These are phyloP conservation scores for Penicillium lagena DNA, from an alignment of 495 filamentous ascomycete genomes.

Conservation along the genomic window DNA sequence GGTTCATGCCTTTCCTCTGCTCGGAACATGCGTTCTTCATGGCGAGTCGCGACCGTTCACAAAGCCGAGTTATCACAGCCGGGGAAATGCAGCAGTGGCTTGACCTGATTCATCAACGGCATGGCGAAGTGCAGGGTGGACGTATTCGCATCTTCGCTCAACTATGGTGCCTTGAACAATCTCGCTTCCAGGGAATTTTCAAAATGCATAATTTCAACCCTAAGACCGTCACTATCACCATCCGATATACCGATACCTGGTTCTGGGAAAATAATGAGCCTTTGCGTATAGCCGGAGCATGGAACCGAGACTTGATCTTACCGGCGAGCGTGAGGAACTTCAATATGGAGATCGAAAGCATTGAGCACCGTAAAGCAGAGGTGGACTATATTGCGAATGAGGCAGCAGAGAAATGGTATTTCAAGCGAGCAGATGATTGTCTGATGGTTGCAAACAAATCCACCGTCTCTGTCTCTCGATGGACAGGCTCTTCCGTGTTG, in stretches of 20 bases:
- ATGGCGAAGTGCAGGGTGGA: conserved; percentile 4
- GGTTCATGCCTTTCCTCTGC: conserved; percentile 22
- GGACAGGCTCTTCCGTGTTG: conserved; percentile 22
- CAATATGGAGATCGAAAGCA: conserved; percentile 21
- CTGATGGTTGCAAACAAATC: conserved; percentile 6
- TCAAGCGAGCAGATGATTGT: conserved; percentile 13
- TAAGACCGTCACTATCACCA: conserved; percentile 14
- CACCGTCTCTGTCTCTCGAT: conserved; percentile 8
- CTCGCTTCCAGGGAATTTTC: conserved; percentile 10
- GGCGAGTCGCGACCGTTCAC: conserved; percentile 3
- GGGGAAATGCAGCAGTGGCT: conserved; percentile 5
- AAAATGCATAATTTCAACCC: conserved; percentile 11
- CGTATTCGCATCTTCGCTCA: conserved; percentile 14
- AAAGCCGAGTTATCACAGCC: not conserved
- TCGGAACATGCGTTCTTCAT: conserved; percentile 22
- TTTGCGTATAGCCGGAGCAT: conserved; percentile 12
- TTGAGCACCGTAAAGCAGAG: conserved; percentile 17
- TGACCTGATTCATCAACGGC: conserved; percentile 2
- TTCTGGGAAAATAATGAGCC: conserved; percentile 15
- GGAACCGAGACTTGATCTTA: conserved; percentile 13
- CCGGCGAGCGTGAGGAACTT: conserved; percentile 18
- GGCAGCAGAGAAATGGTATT: conserved; percentile 18
- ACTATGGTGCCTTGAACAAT: conserved; percentile 12
- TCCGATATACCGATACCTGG: conserved; percentile 28
- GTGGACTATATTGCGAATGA: conserved; percentile 15